These are phyloP conservation scores for Aspergillus conjunctus DNA, from an alignment of 495 filamentous ascomycete genomes.

Conservation along the genomic window DNA sequence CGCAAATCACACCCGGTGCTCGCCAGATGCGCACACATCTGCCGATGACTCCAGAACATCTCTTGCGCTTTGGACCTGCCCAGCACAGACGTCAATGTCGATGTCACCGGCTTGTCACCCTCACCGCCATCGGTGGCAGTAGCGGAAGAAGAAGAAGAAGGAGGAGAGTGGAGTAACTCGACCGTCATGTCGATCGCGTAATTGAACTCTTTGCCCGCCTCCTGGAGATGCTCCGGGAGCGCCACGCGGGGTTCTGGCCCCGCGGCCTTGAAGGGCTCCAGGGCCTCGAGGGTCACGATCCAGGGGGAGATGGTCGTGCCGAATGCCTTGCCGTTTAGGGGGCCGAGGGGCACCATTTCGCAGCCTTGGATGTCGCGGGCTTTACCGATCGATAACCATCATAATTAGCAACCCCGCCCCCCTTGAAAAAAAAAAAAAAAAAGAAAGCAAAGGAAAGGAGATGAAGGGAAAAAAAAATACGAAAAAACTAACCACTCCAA, in stretches of 20 bases:
- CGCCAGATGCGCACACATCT: conserved; percentile 85
- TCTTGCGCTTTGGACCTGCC: conserved; percentile 59
- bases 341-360: conserved; percentile 42
- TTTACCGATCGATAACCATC: conserved; percentile 11
- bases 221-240: conserved; percentile 64
- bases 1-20: conserved; percentile 73
- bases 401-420: neutral
- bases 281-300: conserved; percentile 78
- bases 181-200: conserved; percentile 72
- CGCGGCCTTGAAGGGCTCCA: conserved; percentile 58
- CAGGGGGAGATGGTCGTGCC: conserved; percentile 78
- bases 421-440: neutral
- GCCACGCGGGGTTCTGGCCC: conserved; percentile 58
- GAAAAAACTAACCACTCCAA: conserved; percentile 78
- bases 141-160: too few relatives aligned
- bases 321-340: conserved; percentile 73
- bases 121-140: conserved; percentile 46
- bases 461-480: conserved; percentile 2
- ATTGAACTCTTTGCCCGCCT: conserved; percentile 57
- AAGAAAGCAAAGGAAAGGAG: neutral
- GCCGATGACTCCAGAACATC: conserved; percentile 79
- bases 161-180: conserved; percentile 32
- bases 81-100: conserved; percentile 59
- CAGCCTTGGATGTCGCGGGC: conserved; percentile 41
- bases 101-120: conserved; percentile 52